Evolutionary conservation across 2,329 filamentous ascomycete species (phyloP), one percentile per base, ranked within the genome.

Genomic region (Ophiocordyceps camponoti-leonardi): DNA sequence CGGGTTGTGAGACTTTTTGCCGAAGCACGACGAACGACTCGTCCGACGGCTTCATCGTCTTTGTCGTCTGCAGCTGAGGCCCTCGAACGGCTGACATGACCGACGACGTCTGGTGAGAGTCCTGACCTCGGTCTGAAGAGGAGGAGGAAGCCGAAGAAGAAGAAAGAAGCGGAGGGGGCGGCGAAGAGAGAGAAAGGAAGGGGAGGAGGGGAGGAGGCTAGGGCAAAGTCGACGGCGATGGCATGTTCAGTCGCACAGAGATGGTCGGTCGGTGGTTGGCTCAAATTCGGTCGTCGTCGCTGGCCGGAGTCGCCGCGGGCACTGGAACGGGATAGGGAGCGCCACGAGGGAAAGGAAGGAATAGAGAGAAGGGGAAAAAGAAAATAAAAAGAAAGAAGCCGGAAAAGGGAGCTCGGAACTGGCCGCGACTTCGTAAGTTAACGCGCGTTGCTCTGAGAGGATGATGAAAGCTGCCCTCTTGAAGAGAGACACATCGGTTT

Each of bases 1-100:
- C 81, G 4, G 90, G 88, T 51, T 94, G 83, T 11, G 87, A 82
- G 50, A 95, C 46, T 48, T 69, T 64, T 44, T 72, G 66, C 42
- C 61, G 65, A 45, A 73, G 51, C 28, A 67, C 64, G 26, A 58
- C 44, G 19, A 55, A 44, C 28, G 53, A 52, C 37, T 49, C 51
- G 48, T 56, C 47, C 31, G 54, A 54, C 42, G 41, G 56, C 52
- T 23, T 58, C 49, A 47, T 52, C 54, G 42, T 59, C 51, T 43
- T 55, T 16, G 50, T 26, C 10, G 49, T 39, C 46, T 47, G 48
- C 28, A 50, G 42, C 37, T 49, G 47, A 18, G 51, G 41, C 12
- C 44, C 47, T 20, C 59, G 49, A 51, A 62, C 58, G 42, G 56
- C 50, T 50, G 60, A 57, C 60, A 62, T 62, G 49, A 28, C 52